Evolutionary conservation across 371 early-diverging fungal genomes (phyloP).

Genomic region (Mucor mucedo): DNA sequence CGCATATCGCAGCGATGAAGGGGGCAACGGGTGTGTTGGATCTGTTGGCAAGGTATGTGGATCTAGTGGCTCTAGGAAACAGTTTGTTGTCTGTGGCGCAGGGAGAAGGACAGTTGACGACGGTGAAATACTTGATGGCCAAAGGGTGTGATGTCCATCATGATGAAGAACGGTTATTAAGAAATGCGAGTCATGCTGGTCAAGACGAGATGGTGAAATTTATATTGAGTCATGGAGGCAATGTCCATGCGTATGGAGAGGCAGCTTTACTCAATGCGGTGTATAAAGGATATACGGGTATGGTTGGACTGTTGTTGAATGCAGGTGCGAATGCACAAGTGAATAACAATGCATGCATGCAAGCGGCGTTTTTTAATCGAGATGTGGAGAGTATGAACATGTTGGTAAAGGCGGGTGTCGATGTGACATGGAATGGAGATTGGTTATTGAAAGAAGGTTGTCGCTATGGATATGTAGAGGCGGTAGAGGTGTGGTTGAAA

Average conservation of each 20-base stretch:
- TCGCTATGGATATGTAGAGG: slow-evolving; percentile 11
- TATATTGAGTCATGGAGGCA: slow-evolving; percentile 56
- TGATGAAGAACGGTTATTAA: slow-evolving; percentile 31
- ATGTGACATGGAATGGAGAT: slow-evolving; percentile 33
- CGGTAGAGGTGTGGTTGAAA: slow-evolving; percentile 11
- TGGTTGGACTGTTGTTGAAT: slow-evolving; percentile 30
- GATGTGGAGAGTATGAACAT: slow-evolving; percentile 15
- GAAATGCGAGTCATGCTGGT: slow-evolving; percentile 62
- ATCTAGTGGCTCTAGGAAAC: slow-evolving; percentile 22
- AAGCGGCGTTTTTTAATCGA: slow-evolving; percentile 24
- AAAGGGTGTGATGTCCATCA: slow-evolving; percentile 32
- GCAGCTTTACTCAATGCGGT: slow-evolving; percentile 46
- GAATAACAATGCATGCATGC: slow-evolving; percentile 33
- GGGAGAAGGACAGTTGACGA: slow-evolving; percentile 31
- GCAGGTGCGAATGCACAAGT: slow-evolving; percentile 38
- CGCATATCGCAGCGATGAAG: slow-evolving; percentile 36
- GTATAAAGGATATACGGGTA: slow-evolving; percentile 25
- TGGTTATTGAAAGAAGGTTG: slow-evolving; percentile 33
- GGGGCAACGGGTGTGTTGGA: slow-evolving; percentile 38
- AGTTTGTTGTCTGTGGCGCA: slow-evolving; percentile 34
- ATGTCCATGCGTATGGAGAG: slow-evolving; percentile 48
- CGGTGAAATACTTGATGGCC: slow-evolving; percentile 32
- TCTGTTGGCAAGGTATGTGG: slow-evolving; percentile 28
- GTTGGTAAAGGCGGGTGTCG: slow-evolving; percentile 28
- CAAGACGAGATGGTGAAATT: slow-evolving; percentile 58